phyloP scores from a whole-genome alignment of 305 asterid genomes.

The Solanum hybrid region DNA sequence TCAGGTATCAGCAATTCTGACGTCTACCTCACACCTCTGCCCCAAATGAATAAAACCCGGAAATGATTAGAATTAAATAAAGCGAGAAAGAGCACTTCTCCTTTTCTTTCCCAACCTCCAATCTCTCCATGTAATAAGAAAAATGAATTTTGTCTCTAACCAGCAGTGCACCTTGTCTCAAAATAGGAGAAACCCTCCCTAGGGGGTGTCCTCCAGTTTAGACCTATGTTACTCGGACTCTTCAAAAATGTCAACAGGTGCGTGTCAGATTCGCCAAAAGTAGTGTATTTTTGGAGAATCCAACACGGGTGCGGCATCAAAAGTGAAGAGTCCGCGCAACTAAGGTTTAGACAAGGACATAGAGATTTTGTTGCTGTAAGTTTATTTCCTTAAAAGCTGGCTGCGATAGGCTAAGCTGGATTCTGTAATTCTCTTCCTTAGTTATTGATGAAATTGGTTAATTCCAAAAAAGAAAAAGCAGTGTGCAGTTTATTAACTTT shows the following conservation, averaged over 20 bases:
- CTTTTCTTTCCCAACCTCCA: background rate
- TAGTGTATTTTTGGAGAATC: no score
- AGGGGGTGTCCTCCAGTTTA: background rate
- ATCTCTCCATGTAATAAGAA: background rate
- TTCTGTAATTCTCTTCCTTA: background rate
- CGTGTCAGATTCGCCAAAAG: no score
- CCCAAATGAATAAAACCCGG: background rate
- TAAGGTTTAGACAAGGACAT: background rate
- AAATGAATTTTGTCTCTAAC: background rate
- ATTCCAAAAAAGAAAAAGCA: background rate
- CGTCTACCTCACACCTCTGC: background rate
- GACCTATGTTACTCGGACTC: background rate
- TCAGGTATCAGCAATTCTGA: conserved; percentile 40
- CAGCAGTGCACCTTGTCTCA: background rate
- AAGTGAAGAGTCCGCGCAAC: no score
- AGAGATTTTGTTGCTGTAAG: background rate
- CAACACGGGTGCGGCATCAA: no score
- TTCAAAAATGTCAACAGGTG: no score
- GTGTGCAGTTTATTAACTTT: background rate
- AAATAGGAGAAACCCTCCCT: background rate
- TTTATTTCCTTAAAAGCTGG: background rate
- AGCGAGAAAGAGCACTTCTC: background rate
- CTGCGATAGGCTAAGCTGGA: background rate
- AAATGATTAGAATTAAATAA: background rate
- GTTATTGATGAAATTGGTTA: background rate